Evolutionary conservation across 257 asterid species (phyloP), one percentile per base, ranked within the genome.

Genomic region (Plantago elongata): DNA sequence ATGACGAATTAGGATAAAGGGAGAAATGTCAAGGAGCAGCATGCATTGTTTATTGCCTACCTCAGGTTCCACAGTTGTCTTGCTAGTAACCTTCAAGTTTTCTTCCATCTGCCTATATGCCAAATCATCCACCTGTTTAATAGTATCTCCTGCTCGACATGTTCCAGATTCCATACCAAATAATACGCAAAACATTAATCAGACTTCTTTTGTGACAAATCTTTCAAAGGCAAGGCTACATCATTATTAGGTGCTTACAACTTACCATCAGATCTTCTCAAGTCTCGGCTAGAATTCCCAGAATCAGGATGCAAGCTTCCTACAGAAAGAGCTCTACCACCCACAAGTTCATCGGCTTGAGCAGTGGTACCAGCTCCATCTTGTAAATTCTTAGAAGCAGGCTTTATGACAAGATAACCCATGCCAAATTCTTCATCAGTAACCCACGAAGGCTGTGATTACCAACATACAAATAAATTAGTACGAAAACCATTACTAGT

Each of bases 381-480:
- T 68, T 83, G 91, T 62, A 62, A 89, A 81, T 43, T 73, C 79
- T 13, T 54, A 40, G 90, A 75, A 54, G 80, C 90, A 54, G 94
- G 93, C 73, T 93, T 93, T 69, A 89, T 57, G 60, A 89, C 97
- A 16, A 93, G 82, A 79, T 77, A 84, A 71, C 99, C 99, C 97
- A 89, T 93, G 73, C 99, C 96, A 78, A 93, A 93, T 75, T 89
- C 99, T 70, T 93, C 99, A 75, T 93, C 99, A 3, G 96, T 85
- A 62, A 93, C 96, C 99, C 99, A 93, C 44, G 95, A 87, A 51
- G 97, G 76, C 99, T 93, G 89, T 63, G 71, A 9, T 27, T 34
- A 34, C 5, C 40, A 34, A 34, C 40, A 34, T 7, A 34, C 2
- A 34, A 34, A 5, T 34, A 4, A 34, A 22, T 22, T 34, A 34